These are phyloP conservation scores for Plasmodium knowlesi DNA, from an alignment of 169 alveolate species.

Conservation along the genomic window DNA sequence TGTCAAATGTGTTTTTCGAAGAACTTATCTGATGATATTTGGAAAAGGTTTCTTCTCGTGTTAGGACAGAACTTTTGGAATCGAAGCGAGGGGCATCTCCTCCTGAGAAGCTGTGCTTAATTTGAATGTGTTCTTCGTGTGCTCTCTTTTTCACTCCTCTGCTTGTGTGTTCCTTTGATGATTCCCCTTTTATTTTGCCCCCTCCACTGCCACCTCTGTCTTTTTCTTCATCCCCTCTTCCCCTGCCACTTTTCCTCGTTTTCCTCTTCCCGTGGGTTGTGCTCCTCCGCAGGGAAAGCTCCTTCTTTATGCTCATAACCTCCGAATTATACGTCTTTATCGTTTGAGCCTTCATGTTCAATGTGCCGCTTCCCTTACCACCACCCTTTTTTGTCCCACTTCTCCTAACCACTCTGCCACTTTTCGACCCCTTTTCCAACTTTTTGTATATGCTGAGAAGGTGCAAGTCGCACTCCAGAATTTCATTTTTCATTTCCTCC, in stretches of 20 bases:
- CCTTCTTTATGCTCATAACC: constrained; percentile 26
- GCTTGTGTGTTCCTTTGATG: neutral
- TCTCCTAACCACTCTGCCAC: neutral
- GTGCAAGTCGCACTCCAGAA: constrained; percentile 39
- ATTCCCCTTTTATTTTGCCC: neutral
- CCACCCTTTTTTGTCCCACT: neutral
- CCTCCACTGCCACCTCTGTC: neutral
- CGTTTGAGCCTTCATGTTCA: constrained; percentile 16
- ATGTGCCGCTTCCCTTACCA: neutral
- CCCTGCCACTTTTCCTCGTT: neutral
- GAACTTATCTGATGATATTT: constrained; percentile 27
- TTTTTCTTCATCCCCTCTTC: neutral
- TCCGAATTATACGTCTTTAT: constrained; percentile 26
- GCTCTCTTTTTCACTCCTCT: constrained; percentile 3
- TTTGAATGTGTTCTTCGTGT: constrained; percentile 5
- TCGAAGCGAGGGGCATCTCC: neutral
- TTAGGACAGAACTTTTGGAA: constrained; percentile 19
- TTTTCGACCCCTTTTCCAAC: constrained; percentile 33
- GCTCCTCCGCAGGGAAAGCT: constrained; percentile 10
- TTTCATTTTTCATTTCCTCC: constrained; percentile 44
- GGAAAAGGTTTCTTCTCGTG: constrained; percentile 17
- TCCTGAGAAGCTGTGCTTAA: neutral
- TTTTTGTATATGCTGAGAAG: constrained; percentile 47
- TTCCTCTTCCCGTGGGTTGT: constrained; percentile 9
- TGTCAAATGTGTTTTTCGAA: constrained; percentile 25